These are phyloP conservation scores for Rhynchosporium secalis DNA, from an alignment of 2,329 filamentous ascomycete species.

Conservation along the genomic window DNA sequence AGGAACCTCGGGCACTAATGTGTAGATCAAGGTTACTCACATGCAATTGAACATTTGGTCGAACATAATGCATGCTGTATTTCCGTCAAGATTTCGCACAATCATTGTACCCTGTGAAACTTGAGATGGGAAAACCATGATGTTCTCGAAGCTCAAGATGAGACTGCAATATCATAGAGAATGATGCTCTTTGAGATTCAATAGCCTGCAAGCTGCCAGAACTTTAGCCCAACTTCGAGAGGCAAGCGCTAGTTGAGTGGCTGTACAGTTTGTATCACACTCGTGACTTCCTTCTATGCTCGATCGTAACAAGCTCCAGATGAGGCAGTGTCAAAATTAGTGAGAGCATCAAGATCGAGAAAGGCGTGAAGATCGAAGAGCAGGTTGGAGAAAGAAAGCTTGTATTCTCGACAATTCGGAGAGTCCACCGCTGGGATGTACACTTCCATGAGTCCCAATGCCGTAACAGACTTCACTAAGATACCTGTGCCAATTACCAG, in stretches of 20 bases:
- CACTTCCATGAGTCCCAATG: too few relatives aligned
- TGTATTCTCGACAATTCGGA: too few relatives aligned
- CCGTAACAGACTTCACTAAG: too few relatives aligned
- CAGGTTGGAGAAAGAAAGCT: too few relatives aligned
- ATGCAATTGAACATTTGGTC: not conserved
- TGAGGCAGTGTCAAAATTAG: not conserved
- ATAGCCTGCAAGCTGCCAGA: not conserved
- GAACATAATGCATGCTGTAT: not conserved
- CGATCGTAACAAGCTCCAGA: not conserved
- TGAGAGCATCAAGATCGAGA: too few relatives aligned
- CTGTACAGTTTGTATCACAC: constrained; percentile 7
- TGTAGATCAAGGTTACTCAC: not conserved
- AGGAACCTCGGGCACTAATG: not conserved
- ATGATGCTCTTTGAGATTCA: too few relatives aligned
- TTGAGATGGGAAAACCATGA: too few relatives aligned
- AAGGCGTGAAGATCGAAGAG: not conserved
- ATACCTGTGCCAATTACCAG: too few relatives aligned
- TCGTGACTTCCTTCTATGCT: not conserved
- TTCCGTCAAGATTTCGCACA: not conserved
- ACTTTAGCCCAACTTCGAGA: not conserved
- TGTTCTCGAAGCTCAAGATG: too few relatives aligned
- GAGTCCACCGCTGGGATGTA: too few relatives aligned
- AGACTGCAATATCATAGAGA: too few relatives aligned
- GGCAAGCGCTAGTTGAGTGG: not conserved
- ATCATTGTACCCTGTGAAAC: not conserved